Evolutionary conservation across 2,329 filamentous ascomycete species (phyloP), one percentile per base, ranked within the genome.

Genomic region (Aotearoamyces nothofagi): DNA sequence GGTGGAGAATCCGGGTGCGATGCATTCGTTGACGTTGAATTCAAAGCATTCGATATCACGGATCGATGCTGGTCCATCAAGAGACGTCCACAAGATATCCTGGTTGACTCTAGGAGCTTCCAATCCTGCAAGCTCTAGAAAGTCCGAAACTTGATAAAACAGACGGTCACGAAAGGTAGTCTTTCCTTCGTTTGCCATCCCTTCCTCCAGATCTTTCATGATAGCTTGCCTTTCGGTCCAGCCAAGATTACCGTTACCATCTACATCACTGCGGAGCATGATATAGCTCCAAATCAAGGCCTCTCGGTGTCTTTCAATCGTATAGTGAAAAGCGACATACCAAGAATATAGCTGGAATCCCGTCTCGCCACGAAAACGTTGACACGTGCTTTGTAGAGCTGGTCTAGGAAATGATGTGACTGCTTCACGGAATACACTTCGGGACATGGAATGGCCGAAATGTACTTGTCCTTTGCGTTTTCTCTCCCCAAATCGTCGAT

Each of bases 401-500:
- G 56, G 55, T 12, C 52, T 37, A 3, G 56, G 55, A 33, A 59
- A 59, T 4, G 53, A 53, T 2, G 45, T 46, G 37, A 58, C 53
- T 2, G 54, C 53, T 37, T 59, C 55, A 17, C 44, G 44, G 34
- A 50, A 48, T 3, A 58, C 53, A 7, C 43, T 47, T 2, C 55
- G 48, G 4, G 53, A 55, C 3, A 58, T 36, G 2, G 55, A 57
- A 32, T 59, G 56, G 1, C 47, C 48, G 27, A 59, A 58, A 33
- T 58, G 56, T 2, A 53, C 50, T 31, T 59, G 56, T 5, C 54
- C 55, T 31, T 53, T 54, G 17, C 55, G 52, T 31, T 56, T 52
- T n/a, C 56, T 52, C 10, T 51, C 43, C n/a, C 56, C 56, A 33
- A 59, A 59, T 2, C 55, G 44, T n/a, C 53, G 49, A 34, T 59